These are phyloP conservation scores for Fraxinus platypoda DNA, from an alignment of 305 asterid genomes.

Conservation along the genomic window DNA sequence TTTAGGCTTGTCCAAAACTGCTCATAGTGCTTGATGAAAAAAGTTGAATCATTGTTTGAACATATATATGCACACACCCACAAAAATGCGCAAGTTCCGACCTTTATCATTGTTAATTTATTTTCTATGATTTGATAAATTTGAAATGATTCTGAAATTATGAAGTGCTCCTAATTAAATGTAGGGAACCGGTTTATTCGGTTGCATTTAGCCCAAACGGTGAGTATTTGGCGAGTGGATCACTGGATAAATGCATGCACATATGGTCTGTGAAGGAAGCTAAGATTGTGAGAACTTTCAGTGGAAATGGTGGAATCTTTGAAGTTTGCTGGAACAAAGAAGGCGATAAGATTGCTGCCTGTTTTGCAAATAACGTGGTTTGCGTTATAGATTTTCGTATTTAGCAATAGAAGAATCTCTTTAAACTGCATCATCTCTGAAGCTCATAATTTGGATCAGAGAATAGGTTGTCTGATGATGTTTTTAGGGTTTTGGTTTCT, in stretches of 20 bases:
- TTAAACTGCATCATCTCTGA: constrained; percentile 2
- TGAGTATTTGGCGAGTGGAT: constrained; percentile 89
- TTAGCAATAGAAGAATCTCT: constrained; percentile 36
- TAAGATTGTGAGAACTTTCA: constrained; percentile 71
- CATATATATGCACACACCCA: background rate
- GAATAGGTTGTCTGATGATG: background rate
- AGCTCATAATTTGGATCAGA: background rate
- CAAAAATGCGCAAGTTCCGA: background rate
- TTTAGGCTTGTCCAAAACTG: background rate
- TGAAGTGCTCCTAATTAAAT: constrained; percentile 5
- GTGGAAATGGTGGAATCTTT: constrained; percentile 81
- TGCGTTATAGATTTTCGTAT: constrained; percentile 83
- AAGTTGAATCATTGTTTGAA: background rate
- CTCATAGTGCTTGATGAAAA: background rate
- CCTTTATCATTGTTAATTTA: background rate
- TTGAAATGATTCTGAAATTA: background rate
- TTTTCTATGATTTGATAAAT: background rate
- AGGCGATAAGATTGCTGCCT: constrained; percentile 85
- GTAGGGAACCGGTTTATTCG: constrained; percentile 89
- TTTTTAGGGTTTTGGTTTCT: background rate
- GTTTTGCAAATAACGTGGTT: constrained; percentile 84
- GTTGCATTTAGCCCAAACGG: constrained; percentile 94
- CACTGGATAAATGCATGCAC: constrained; percentile 83
- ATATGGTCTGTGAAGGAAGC: constrained; percentile 97
- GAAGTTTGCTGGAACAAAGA: constrained; percentile 99